These are phyloP conservation scores for Xylaria sp. DNA, from an alignment of 2,329 filamentous ascomycete genomes.

Conservation along the genomic window DNA sequence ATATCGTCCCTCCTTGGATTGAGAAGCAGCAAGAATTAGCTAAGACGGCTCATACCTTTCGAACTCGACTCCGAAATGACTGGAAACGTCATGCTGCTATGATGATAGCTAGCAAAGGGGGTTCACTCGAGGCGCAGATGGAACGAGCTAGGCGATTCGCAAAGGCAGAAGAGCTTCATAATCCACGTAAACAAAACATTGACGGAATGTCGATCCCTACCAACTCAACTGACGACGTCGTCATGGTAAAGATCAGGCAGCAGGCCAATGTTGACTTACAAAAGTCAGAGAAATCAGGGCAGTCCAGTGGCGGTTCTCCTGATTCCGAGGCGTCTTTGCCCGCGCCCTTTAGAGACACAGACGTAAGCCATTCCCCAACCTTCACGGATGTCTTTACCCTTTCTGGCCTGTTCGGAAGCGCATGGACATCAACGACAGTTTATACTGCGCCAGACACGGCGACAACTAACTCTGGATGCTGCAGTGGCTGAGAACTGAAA, in stretches of 20 bases:
- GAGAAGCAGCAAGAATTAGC: slow-evolving; percentile 93
- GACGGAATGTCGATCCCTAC: slow-evolving; percentile 45
- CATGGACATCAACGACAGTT: neutral
- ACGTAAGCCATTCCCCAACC: slow-evolving; percentile 20
- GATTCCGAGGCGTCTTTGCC: slow-evolving; percentile 35
- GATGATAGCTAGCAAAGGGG: slow-evolving; percentile 71
- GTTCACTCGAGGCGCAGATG: slow-evolving; percentile 68
- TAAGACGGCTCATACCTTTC: slow-evolving; percentile 63
- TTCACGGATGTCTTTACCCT: neutral
- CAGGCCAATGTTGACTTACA: slow-evolving; percentile 21
- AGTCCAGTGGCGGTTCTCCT: neutral
- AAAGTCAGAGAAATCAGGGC: slow-evolving; percentile 2
- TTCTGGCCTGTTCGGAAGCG: neutral
- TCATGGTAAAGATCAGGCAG: slow-evolving; percentile 43
- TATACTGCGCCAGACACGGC: neutral
- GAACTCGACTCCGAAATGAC: slow-evolving; percentile 67
- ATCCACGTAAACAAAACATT: slow-evolving; percentile 47
- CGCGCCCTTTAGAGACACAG: slow-evolving; percentile 68
- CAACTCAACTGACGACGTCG: slow-evolving; percentile 43
- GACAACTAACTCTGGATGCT: neutral
- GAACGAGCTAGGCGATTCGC: slow-evolving; percentile 67
- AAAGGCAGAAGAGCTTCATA: slow-evolving; percentile 62
- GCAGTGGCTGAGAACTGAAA: slow-evolving; percentile 66
- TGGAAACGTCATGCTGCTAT: slow-evolving; percentile 81
- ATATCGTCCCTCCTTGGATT: slow-evolving; percentile 95